Conservation (phyloP, 2,329 filamentous ascomycete genomes). For the Penicillium frequentans region DNA sequence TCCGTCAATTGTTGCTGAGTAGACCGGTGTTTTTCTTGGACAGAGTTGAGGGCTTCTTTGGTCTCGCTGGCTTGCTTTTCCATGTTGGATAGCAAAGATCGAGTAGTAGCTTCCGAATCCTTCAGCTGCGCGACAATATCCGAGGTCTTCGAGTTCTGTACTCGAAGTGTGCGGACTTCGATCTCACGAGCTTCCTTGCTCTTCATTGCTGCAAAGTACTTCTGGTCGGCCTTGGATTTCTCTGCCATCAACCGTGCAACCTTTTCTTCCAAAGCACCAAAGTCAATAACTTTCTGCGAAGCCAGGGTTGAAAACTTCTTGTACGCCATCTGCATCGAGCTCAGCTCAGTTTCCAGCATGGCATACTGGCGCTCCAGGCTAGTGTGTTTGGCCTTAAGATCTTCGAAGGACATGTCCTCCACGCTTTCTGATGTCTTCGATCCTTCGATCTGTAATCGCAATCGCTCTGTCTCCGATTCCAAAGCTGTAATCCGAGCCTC, state of each 20-base stretch:
- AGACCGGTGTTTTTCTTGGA: conserved; percentile 71
- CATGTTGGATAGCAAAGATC: conserved; percentile 74
- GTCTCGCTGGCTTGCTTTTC: conserved; percentile 89
- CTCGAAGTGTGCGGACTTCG: conserved; percentile 75
- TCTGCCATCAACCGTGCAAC: conserved; percentile 73
- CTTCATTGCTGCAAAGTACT: conserved; percentile 95
- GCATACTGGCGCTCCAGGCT: conserved; percentile 77
- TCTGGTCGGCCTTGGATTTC: conserved; percentile 95
- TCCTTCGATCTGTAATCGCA: conserved; percentile 59
- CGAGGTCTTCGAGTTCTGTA: conserved; percentile 84
- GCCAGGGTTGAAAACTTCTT: conserved; percentile 84
- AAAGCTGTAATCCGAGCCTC: conserved; percentile 78
- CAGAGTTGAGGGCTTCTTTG: conserved; percentile 71
- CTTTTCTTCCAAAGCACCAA: conserved; percentile 73
- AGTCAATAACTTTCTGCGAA: conserved; percentile 81
- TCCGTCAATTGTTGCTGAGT: conserved; percentile 73
- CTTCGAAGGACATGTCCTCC: conserved; percentile 64
- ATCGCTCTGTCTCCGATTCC: conserved; percentile 76
- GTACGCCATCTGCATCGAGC: conserved; percentile 86
- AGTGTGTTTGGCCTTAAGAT: conserved; percentile 70
- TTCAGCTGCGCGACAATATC: conserved; percentile 94
- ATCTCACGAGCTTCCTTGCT: conserved; percentile 81
- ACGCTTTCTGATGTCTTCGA: conserved; percentile 46
- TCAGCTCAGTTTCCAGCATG: conserved; percentile 82
- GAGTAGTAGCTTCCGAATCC: conserved; percentile 77